Evolutionary conservation across 1,284 basidiomycete genomes (phyloP).

Genomic region (Malassezia brasiliensis): DNA sequence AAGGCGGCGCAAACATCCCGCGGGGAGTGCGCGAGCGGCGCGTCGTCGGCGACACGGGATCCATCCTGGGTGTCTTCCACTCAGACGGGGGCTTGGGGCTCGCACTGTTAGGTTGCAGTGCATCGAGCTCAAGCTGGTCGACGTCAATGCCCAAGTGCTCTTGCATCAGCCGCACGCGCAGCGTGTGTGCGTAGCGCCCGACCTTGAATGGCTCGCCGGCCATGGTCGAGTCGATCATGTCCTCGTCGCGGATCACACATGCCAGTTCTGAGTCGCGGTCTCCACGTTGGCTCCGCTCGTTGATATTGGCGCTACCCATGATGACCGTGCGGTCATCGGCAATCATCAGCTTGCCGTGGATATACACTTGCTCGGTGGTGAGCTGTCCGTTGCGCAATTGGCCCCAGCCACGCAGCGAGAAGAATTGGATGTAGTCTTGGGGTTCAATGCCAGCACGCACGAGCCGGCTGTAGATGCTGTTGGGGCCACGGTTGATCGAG

Average conservation of each 20-base stretch:
- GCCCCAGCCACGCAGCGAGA: conserved; percentile 85
- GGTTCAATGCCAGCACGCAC: conserved; percentile 75
- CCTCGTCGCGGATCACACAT: conserved; percentile 84
- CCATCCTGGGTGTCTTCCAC: background rate
- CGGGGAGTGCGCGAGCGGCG: background rate
- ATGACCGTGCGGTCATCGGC: conserved; percentile 94
- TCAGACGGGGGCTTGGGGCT: background rate
- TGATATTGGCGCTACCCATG: conserved; percentile 98
- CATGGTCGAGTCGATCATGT: conserved; percentile 86
- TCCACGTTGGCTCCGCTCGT: conserved; percentile 87
- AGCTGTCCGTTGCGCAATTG: conserved; percentile 75
- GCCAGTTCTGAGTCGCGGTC: conserved; percentile 94
- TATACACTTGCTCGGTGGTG: conserved; percentile 67
- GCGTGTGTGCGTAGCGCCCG: conserved; percentile 86
- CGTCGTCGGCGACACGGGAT: background rate
- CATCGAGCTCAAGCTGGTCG: conserved; percentile 62
- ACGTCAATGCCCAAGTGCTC: conserved; percentile 94
- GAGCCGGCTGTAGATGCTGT: conserved; percentile 82
- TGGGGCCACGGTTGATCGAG: conserved; percentile 74
- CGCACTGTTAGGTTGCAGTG: background rate
- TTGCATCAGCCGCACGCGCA: conserved; percentile 86
- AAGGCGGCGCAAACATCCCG: background rate
- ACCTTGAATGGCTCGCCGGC: conserved; percentile 88
- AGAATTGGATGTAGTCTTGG: conserved; percentile 82
- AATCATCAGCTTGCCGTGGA: conserved; percentile 60